Conservation (phyloP, 2,329 filamentous ascomycete genomes). For the Coleophoma crateriformis region DNA sequence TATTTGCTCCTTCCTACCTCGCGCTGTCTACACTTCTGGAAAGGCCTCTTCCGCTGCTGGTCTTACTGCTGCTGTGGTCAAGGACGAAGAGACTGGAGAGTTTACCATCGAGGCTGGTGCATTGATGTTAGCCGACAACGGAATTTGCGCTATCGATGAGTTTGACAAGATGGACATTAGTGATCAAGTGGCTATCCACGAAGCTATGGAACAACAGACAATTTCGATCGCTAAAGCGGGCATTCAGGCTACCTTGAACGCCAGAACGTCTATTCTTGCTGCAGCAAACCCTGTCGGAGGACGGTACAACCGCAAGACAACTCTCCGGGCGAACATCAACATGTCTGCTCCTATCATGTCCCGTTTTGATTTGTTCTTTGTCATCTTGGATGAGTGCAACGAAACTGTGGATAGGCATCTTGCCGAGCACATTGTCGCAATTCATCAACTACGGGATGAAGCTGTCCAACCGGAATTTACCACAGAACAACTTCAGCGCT, state of each 20-base stretch:
- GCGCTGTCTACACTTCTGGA: conserved; percentile 94
- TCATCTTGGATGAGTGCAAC: conserved; percentile 94
- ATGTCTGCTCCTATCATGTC: conserved; percentile 99
- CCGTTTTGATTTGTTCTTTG: conserved; percentile 97
- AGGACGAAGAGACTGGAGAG: conserved; percentile 97
- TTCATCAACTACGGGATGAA: conserved; percentile 89
- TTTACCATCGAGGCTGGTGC: conserved; percentile 98
- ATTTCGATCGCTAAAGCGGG: conserved; percentile 98
- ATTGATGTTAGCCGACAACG: conserved; percentile 94
- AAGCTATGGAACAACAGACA: conserved; percentile 99
- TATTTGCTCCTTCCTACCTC: conserved; percentile 92
- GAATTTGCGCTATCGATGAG: conserved; percentile 96
- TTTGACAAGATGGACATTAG: conserved; percentile 99
- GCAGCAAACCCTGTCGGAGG: conserved; percentile 95
- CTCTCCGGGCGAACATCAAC: conserved; percentile 91
- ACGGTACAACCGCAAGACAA: conserved; percentile 95
- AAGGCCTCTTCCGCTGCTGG: conserved; percentile 96
- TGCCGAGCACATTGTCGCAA: conserved; percentile 88
- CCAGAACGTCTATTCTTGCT: conserved; percentile 88
- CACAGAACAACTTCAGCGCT: conserved; percentile 93
- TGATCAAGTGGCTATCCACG: conserved; percentile 97
- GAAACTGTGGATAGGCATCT: conserved; percentile 85
- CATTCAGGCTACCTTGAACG: conserved; percentile 96
- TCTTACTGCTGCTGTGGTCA: conserved; percentile 94
- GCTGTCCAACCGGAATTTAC: conserved; percentile 90